Conservation (phyloP, 495 filamentous ascomycete species). For the Penicillium cataractarum region DNA sequence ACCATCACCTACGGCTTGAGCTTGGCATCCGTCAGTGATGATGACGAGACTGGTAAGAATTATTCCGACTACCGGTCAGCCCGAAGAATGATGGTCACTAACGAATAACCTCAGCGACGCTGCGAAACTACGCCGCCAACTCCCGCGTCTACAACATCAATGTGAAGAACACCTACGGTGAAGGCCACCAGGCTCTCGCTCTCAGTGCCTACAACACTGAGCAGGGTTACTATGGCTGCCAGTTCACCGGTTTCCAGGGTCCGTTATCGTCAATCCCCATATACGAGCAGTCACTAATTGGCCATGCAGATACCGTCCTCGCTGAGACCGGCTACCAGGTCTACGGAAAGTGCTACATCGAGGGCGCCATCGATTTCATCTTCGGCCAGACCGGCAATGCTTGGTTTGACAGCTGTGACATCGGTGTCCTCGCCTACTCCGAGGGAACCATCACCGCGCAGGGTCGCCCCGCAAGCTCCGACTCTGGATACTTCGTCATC, state of each 20-base stretch:
- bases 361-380: slow-evolving; percentile 68
- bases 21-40: slow-evolving; percentile 40
- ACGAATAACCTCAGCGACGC: slow-evolving; percentile 50
- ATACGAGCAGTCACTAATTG: neutral
- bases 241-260: slow-evolving; percentile 59
- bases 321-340: slow-evolving; percentile 61
- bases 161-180: slow-evolving; percentile 57
- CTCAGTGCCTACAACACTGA: slow-evolving; percentile 54
- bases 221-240: slow-evolving; percentile 62
- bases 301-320: slow-evolving; percentile 56
- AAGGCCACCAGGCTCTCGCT: slow-evolving; percentile 62
- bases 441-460: slow-evolving; percentile 62
- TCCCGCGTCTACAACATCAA: slow-evolving; percentile 68
- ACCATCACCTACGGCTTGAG: slow-evolving; percentile 54
- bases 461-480: slow-evolving; percentile 54
- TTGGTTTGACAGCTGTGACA: slow-evolving; percentile 64
- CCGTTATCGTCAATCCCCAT: neutral
- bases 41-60: slow-evolving; percentile 43
- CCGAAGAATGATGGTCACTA: slow-evolving; percentile 19
- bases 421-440: slow-evolving; percentile 48
- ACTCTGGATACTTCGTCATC: slow-evolving; percentile 64
- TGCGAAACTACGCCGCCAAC: slow-evolving; percentile 54
- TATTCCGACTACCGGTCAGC: too few relatives aligned
- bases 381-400: slow-evolving; percentile 63
- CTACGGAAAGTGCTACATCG: slow-evolving; percentile 58